Evolutionary conservation across 768 basidiomycete species (phyloP).

Genomic region (Tricholoma sp.): DNA sequence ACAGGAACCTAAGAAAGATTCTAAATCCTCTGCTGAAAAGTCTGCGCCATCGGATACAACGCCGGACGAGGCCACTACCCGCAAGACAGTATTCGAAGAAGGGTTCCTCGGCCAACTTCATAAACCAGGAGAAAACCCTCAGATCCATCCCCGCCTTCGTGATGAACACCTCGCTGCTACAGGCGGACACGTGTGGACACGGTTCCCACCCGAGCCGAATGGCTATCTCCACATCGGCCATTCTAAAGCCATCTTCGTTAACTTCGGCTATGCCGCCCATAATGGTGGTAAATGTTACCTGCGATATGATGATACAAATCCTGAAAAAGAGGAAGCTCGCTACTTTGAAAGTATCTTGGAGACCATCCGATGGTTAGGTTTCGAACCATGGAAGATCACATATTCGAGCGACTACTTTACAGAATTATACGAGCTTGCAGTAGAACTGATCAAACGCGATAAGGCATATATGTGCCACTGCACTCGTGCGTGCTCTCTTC

Average conservation of each 20-base stretch:
- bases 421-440: slow-evolving; percentile 78
- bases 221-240: slow-evolving; percentile 95
- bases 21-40: slow-evolving; percentile 25
- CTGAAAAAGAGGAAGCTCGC: slow-evolving; percentile 92
- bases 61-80: slow-evolving; percentile 30
- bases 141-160: slow-evolving; percentile 71
- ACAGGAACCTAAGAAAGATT: slow-evolving; percentile 49
- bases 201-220: slow-evolving; percentile 98
- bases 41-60: slow-evolving; percentile 24
- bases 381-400: slow-evolving; percentile 97
- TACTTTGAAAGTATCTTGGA: slow-evolving; percentile 98
- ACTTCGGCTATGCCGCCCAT: slow-evolving; percentile 97
- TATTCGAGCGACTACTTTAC: slow-evolving; percentile 98
- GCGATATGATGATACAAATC: slow-evolving; percentile 97
- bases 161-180: slow-evolving; percentile 80
- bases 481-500: slow-evolving; percentile 59
- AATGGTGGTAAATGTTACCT: slow-evolving; percentile 91
- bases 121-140: slow-evolving; percentile 90
- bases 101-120: slow-evolving; percentile 93
- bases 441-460: slow-evolving; percentile 83
- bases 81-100: slow-evolving; percentile 81
- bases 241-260: slow-evolving; percentile 97
- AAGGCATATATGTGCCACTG: slow-evolving; percentile 97
- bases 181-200: slow-evolving; percentile 82
- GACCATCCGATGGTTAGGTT: slow-evolving; percentile 94